Evolutionary conservation across 306 rosid species (phyloP), one percentile per base, ranked within the genome.

Genomic region (Cucumis hystrix): DNA sequence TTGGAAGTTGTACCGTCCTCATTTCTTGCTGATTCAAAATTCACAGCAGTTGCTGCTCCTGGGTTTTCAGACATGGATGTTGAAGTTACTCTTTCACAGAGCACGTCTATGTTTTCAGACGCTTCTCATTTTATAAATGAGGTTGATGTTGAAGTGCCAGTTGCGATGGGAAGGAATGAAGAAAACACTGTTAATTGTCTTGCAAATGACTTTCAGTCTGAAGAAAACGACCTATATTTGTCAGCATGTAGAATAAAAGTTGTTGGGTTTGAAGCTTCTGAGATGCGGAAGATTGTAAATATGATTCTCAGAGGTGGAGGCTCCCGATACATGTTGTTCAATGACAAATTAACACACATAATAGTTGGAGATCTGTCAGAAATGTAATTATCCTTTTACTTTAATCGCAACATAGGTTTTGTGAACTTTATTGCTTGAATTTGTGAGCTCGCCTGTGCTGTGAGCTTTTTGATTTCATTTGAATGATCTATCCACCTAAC

Each of bases 281-380:
- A 92, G 85, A 83, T 92, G 96, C 93, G 97, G 60, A 89, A 89
- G 81, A 81, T 95, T 74, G 89, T 92, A 75, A 90, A 84, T 92
- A 87, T 92, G 89, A 87, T 90, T 81, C 97, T 93, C 60, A 89
- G 82, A 77, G 98, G 97, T 60, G 98, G 97, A 78, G 98, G 97
- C 58, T 89, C 96, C 75, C 87, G 97, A 21, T 92, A 86, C 84
- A 87, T 92, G 89, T 76, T 77, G 33, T 82, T 85, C 77, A 89
- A 88, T 86, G 97, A 90, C 78, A 90, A 82, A 78, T 83, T 95
- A 90, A 82, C 97, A 7, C 98, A 92, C 89, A 87, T 95, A 83
- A 85, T 92, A 37, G 84, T 89, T 85, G 98, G 98, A 76, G 82
- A 77, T 75, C 97, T 92, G 75, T 88, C 96, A 16, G 97, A 95